Base-by-base conservation (phyloP, 1,284 basidiomycete genomes). In the Tilletia walkeri region DNA sequence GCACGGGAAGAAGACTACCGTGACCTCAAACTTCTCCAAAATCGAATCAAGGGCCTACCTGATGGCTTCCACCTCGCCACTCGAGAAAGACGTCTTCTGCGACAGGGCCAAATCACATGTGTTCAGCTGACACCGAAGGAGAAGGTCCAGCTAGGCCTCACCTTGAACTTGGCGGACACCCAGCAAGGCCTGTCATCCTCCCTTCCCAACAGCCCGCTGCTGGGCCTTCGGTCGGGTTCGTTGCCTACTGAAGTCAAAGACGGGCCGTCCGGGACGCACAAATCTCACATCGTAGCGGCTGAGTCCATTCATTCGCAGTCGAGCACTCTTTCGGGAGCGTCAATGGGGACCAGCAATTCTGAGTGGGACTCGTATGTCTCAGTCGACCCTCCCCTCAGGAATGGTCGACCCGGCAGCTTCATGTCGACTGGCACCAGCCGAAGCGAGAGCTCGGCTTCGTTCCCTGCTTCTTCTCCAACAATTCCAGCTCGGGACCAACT, bases 1-100 rank as follows among this genome's bases (percentile, higher is more conserved):
- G 71, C 71, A 20, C 34, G 69, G 5, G 71, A 72, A 49, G 71
- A 72, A 49, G 71, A 72, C 50, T 72, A 71, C 36, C 10, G 41
- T 5, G 49, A 47, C 9, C 69, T 72, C n/a, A 48, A 66, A 34
- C 30, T 49, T 7, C 54, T 73, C n/a, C 65, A 67, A 39, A 39
- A 36, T 30, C 61, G 69, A 30, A 67, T 73, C 47, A 34, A 47
- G 18, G 70, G 70, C 9, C 70, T 73, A 36, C 72, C 72, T n/a
- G 38, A 67, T 30, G 69, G 53, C 20, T 68, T 73, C 20, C 41
- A 41, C 39, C 50, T 73, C 7, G 72, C 72, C 41, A 59, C 47
- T 10, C 65, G 72, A 24, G 66, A 71, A 34, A 47, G 72, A 6
- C 38, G 63, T 5, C 49, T 73, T 18, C 41, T 73, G 18, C 69